Conservation (phyloP, 768 basidiomycete genomes). For the Galerina sulciceps region DNA sequence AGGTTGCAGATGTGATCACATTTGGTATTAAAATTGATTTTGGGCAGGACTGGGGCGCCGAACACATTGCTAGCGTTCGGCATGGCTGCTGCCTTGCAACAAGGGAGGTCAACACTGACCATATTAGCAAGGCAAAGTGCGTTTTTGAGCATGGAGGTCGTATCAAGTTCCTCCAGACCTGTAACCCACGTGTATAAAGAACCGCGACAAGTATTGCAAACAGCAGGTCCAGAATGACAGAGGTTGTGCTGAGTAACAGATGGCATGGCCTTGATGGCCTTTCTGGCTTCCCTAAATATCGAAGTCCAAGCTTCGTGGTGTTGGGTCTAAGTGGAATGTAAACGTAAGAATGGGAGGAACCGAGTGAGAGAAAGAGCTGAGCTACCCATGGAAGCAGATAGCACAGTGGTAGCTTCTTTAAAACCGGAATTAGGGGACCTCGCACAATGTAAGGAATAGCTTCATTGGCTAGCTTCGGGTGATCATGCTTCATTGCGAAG, state of each 20-base stretch:
- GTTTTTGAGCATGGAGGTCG: background rate
- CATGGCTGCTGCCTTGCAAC: background rate
- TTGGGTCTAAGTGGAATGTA: background rate
- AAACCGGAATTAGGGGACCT: conserved; percentile 16
- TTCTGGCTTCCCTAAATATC: background rate
- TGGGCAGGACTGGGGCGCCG: background rate
- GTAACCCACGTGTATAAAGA: conserved; percentile 3
- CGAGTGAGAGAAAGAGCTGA: background rate
- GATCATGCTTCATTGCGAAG: conserved; percentile 30
- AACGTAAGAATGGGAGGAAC: background rate
- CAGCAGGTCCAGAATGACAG: background rate
- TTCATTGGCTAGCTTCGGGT: conserved; percentile 22
- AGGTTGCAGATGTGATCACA: conserved; percentile 1
- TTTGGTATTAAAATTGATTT: background rate
- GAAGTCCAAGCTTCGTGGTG: conserved; percentile 17
- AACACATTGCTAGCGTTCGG: no score
- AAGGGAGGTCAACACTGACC: background rate
- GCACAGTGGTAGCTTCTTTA: conserved; percentile 20
- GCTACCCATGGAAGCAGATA: conserved; percentile 30
- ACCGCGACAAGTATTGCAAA: conserved; percentile 8
- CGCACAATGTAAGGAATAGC: conserved; percentile 23
- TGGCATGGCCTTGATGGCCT: background rate
- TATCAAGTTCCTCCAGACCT: background rate
- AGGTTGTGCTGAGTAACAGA: background rate
- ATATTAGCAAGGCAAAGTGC: background rate